Evolutionary conservation across 2,329 filamentous ascomycete species (phyloP), one percentile per base, ranked within the genome.

Genomic region (Sarocladium strictum): DNA sequence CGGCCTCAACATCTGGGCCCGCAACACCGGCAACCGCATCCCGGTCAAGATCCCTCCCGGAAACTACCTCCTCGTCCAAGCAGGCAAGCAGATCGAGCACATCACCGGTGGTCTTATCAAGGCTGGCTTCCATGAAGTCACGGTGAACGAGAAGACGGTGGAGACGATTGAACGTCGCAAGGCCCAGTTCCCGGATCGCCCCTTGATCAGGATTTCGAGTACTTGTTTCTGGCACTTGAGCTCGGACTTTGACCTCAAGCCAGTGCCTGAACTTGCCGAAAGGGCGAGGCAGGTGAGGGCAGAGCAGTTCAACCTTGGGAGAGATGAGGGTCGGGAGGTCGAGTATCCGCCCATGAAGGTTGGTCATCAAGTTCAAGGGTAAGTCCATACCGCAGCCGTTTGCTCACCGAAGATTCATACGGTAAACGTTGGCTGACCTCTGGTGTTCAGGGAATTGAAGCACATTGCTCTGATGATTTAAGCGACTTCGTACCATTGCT

Each of bases 81-180:
- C 81, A 1, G 81, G 81, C 56, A 84, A 84, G 71, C 81, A 84
- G 69, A 72, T 84, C 55, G 81, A 84, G 71, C 76, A 84, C 68
- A 66, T 81, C 52, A 83, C 80, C 0, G 80, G 81, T 50, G 81
- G 81, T 0, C 75, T 84, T 32, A 72, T 84, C 66, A 83, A 83
- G 65, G 81, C 81, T 1, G 81, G 81, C 3, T 84, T 73, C 68
- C 81, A 84, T 67, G 81, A 84, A 70, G 81, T 84, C 0, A 77
- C 81, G 2, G 77, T 84, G 57, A 83, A 77, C 63, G 72, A 77
- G 7, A 65, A 69, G 58, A 84, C 81, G 0, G 56, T 79, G 1
- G 69, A 69, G 12, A 73, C 74, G 2, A 72, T 83, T 3, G 71
- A 71, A 57, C 63, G 63, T 52, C 73, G 80, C 37, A 68, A 65